A percentile compares a stretch with the other conserved stretches of the same genome.
Evolutionary conservation across 1,284 basidiomycete species (phyloP).

Genomic region (Cystobasidium pallidum): DNA sequence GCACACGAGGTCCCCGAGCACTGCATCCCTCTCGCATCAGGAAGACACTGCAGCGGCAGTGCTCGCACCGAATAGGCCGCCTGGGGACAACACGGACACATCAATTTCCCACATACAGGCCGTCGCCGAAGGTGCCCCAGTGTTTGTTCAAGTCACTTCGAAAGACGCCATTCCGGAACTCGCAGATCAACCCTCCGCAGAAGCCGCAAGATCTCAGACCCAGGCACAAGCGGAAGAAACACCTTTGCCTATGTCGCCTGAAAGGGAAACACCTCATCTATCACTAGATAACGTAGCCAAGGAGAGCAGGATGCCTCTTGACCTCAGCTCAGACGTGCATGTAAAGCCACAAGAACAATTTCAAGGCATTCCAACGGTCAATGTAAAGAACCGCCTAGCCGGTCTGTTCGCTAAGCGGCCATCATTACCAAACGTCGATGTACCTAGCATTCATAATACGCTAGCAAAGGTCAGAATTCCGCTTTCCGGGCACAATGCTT

Average conservation of each 20-base stretch:
- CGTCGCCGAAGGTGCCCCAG: no score
- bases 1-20: slow-evolving; percentile 18
- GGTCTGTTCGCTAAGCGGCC: slow-evolving; percentile 38
- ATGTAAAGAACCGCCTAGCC: slow-evolving; percentile 42
- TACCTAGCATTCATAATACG: background rate
- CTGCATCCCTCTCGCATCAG: background rate
- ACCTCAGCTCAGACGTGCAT: background rate
- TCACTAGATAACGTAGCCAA: background rate
- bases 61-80: background rate
- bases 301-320: background rate
- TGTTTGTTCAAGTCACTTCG: no score
- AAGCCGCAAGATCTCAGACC: background rate
- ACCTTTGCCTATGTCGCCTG: slow-evolving; percentile 7
- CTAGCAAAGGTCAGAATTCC: no score
- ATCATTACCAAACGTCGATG: slow-evolving; percentile 5
- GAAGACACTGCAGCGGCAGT: background rate
- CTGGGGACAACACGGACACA: no score
- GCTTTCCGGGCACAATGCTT: background rate
- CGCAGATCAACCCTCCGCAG: no score
- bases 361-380: slow-evolving; percentile 3
- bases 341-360: background rate
- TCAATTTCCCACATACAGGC: no score
- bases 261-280: background rate
- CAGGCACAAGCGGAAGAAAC: slow-evolving; percentile 1
- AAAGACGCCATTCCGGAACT: no score